Evolutionary conservation across 2,329 filamentous ascomycete genomes (phyloP).

Genomic region (Plectosphaerella plurivora): DNA sequence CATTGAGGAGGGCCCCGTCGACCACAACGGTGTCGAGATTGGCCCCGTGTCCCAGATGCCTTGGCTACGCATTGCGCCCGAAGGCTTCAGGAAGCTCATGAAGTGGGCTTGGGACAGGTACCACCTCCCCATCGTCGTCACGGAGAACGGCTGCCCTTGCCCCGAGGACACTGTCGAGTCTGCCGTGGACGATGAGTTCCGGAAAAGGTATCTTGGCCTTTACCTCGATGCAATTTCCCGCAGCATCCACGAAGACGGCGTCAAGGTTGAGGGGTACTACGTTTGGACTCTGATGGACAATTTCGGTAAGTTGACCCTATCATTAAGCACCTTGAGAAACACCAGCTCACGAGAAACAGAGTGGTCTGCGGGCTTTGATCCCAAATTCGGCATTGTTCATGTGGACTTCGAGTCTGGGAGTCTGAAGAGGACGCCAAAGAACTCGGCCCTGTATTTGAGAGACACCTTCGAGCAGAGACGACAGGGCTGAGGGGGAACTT

Average conservation of each 20-base stretch:
- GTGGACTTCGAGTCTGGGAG: constrained; percentile 19
- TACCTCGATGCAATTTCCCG: constrained; percentile 18
- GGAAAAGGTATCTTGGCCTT: constrained; percentile 14
- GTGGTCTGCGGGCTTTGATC: constrained; percentile 16
- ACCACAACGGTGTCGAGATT: constrained; percentile 21
- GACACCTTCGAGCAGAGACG: constrained; percentile 11
- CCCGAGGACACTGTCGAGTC: constrained; percentile 14
- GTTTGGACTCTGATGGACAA: constrained; percentile 31
- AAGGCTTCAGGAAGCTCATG: constrained; percentile 23
- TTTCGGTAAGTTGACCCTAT: constrained; percentile 19
- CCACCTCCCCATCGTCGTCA: constrained; percentile 22
- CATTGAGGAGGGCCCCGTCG: constrained; percentile 14
- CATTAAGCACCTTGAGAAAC: not conserved
- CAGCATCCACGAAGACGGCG: constrained; percentile 21
- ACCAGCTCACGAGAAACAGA: not conserved
- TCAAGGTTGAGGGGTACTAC: constrained; percentile 27
- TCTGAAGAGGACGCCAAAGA: constrained; percentile 19
- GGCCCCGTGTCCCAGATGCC: constrained; percentile 4
- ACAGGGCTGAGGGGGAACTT: not conserved
- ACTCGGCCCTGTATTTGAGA: constrained; percentile 10
- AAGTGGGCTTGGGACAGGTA: constrained; percentile 18
- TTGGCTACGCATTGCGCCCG: constrained; percentile 15
- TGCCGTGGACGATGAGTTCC: constrained; percentile 11
- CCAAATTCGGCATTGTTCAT: constrained; percentile 21
- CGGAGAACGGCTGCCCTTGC: constrained; percentile 25